Base-by-base conservation (phyloP, 345 rosid species). In the Eucalyptus marginata region DNA sequence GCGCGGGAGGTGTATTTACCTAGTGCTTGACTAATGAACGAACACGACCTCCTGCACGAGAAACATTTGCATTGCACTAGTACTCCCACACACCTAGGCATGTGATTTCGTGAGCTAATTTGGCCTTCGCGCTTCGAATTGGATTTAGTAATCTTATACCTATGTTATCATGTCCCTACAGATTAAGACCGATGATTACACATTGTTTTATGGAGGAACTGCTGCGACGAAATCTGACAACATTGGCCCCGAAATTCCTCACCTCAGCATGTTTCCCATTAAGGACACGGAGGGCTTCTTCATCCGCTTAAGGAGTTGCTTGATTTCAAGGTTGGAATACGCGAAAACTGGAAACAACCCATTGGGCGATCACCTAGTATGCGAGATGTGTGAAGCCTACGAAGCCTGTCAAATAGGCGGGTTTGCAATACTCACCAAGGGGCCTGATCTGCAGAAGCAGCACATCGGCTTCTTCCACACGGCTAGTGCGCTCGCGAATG, bases 11-110 rank as follows among this genome's bases (percentile, higher is more conserved):
- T n/a, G n/a, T n/a, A n/a, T n/a, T n/a, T n/a, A n/a, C n/a, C n/a
- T n/a, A n/a, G n/a, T n/a, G n/a, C n/a, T n/a, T 56, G 0, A 56
- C 62, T 56, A 22, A 56, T 0, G 13, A 56, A 22, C 0, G 12
- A 56, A 0, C 29, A 22, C 29, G 62, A 10, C 29, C 13, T 56
- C 62, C 27, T 22, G 62, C 62, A 56, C 29, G 1, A 22, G 27
- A 22, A n/a, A n/a, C n/a, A 56, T 56, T 56, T 22, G 62, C 62
- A 2, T 0, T 56, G 62, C 62, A 22, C 0, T 22, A 56, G 62
- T 10, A 56, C 62, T 56, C n/a, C n/a, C 0, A 2, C 29, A 22
- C 62, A 9, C 29, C 62, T 56, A 22, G 58, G 62, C 62, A 56
- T 0, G 62, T 24, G 0, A 56, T 56, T 56, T 56, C 29, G 5